These are phyloP conservation scores for Austropuccinia psidii DNA, from an alignment of 1,284 basidiomycete genomes.

Conservation along the genomic window DNA sequence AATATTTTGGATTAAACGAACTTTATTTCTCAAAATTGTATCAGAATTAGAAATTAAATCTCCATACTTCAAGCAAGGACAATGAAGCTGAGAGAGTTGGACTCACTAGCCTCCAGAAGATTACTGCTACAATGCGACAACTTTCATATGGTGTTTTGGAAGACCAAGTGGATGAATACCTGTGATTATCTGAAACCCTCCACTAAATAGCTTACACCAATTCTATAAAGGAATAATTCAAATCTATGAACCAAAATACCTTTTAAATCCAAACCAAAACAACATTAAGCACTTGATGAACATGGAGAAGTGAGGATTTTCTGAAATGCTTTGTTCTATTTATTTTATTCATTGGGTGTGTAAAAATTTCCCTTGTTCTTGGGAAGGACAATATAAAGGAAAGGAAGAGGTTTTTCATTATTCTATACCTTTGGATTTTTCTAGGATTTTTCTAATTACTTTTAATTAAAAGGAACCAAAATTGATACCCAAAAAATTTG, in stretches of 20 bases:
- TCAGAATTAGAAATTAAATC: no score
- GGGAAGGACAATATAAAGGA: background rate
- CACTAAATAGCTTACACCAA: background rate
- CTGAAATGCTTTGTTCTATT: slow-evolving; percentile 1
- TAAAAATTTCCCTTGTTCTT: background rate
- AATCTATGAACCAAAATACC: background rate
- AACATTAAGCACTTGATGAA: background rate
- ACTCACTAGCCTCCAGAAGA: no score
- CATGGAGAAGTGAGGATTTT: background rate
- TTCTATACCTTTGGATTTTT: background rate
- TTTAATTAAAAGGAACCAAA: background rate
- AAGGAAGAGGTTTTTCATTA: background rate
- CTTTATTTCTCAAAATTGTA: no score
- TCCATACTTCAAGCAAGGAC: no score
- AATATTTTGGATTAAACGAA: no score
- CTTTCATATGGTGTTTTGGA: background rate
- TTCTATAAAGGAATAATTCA: background rate
- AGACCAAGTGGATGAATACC: background rate
- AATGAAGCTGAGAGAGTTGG: no score
- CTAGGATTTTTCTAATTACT: background rate
- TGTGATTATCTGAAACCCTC: background rate
- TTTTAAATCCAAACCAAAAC: background rate
- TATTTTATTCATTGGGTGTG: background rate
- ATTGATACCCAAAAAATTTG: background rate
- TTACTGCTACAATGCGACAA: background rate